A percentile compares a stretch with the other conserved stretches of the same genome.
Evolutionary conservation across 768 basidiomycete species (phyloP).

Genomic region (Cystobasidium ongulense): DNA sequence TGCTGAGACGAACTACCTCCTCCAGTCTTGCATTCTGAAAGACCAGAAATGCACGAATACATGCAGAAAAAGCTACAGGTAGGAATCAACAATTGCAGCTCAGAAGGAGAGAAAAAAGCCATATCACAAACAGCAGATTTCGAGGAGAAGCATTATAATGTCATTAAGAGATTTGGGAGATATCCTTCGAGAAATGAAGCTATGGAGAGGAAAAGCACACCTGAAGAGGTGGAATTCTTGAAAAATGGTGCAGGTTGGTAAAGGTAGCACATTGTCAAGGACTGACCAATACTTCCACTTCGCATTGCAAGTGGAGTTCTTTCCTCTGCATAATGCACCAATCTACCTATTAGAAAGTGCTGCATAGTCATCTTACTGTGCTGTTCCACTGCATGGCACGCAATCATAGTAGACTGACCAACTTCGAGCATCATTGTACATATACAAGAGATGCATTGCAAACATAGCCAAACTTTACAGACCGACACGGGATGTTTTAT

Average conservation of each 20-base stretch:
- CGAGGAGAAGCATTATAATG: conserved; percentile 12
- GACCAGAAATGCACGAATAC: background rate
- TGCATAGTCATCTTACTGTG: too few relatives aligned
- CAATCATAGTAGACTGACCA: too few relatives aligned
- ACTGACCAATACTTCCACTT: too few relatives aligned
- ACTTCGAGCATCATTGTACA: too few relatives aligned
- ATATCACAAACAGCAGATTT: background rate
- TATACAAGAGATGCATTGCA: too few relatives aligned
- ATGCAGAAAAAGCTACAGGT: background rate
- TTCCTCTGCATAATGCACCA: too few relatives aligned
- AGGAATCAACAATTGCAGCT: background rate
- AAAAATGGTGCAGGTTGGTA: conserved; percentile 28
- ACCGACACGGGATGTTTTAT: too few relatives aligned
- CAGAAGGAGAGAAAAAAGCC: background rate
- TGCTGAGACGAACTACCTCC: background rate
- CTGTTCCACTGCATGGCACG: too few relatives aligned
- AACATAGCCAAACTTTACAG: too few relatives aligned
- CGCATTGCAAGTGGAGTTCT: too few relatives aligned
- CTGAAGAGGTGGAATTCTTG: conserved; percentile 23
- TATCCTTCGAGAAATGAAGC: conserved; percentile 15
- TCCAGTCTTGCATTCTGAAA: conserved; percentile 24
- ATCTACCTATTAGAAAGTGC: too few relatives aligned
- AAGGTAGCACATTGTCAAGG: background rate
- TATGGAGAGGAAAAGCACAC: conserved; percentile 14
- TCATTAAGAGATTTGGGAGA: conserved; percentile 23